phyloP scores from a whole-genome alignment of 2,329 filamentous ascomycete species.

The Endothia cerciana region DNA sequence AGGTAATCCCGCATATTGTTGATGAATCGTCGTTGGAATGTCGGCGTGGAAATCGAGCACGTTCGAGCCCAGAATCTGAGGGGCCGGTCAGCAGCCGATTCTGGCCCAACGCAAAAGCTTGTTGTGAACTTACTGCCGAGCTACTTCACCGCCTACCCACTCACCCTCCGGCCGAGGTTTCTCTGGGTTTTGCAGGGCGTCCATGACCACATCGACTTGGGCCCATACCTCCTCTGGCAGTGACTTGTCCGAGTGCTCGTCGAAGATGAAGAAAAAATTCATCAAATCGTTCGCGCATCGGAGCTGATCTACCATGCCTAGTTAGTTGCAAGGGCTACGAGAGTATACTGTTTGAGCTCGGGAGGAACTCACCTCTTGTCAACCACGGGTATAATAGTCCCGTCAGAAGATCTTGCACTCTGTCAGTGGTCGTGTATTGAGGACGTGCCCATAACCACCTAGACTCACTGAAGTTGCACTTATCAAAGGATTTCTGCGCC shows the following conservation, averaged over 20 bases:
- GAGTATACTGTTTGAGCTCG: neutral
- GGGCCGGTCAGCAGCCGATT: neutral
- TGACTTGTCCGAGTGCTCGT: slow-evolving; percentile 33
- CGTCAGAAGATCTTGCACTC: slow-evolving; percentile 26
- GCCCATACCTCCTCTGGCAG: slow-evolving; percentile 17
- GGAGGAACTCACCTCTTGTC: slow-evolving; percentile 22
- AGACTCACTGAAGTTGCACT: slow-evolving; percentile 31
- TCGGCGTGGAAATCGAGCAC: slow-evolving; percentile 24
- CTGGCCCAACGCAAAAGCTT: neutral
- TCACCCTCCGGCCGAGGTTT: slow-evolving; percentile 31
- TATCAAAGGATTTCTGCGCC: slow-evolving; percentile 31
- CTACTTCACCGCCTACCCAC: slow-evolving; percentile 31
- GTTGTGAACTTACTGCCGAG: slow-evolving; percentile 33
- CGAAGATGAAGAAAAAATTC: slow-evolving; percentile 37
- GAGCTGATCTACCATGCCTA: slow-evolving; percentile 22
- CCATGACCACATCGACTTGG: slow-evolving; percentile 29
- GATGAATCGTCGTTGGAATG: slow-evolving; percentile 34
- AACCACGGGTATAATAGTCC: slow-evolving; percentile 27
- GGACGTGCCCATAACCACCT: neutral
- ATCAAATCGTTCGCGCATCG: slow-evolving; percentile 33
- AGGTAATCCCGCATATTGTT: slow-evolving; percentile 34
- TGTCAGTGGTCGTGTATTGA: neutral
- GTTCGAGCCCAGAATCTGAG: slow-evolving; percentile 35
- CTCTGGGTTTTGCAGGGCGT: slow-evolving; percentile 31
- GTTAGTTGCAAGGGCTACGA: neutral